Percentiles rank a stretch among this genome's conserved stretches.
Conservation (phyloP, 805 yeast genomes). For the Wickerhamomyces xylosicus region DNA sequence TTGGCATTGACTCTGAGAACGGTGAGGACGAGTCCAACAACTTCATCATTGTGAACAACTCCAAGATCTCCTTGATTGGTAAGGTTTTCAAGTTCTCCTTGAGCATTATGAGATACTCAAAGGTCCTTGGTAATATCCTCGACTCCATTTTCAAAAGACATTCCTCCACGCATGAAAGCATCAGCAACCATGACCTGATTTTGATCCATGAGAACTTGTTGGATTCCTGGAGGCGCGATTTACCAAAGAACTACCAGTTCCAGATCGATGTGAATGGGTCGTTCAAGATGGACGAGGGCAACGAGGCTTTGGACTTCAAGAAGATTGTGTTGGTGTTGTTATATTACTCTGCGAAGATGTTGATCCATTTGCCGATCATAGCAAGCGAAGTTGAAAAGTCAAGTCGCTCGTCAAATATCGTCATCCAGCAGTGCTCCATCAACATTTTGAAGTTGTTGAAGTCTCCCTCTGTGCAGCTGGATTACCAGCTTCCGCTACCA, state of each 20-base stretch:
- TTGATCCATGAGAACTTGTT: slow-evolving; percentile 51
- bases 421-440: slow-evolving; percentile 58
- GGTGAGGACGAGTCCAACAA: slow-evolving; percentile 32
- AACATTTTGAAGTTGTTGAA: slow-evolving; percentile 47
- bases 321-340: slow-evolving; percentile 44
- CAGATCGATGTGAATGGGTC: slow-evolving; percentile 53
- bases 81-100: slow-evolving; percentile 56
- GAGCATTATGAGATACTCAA: slow-evolving; percentile 56
- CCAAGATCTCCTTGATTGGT: slow-evolving; percentile 54
- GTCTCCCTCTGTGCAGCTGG: slow-evolving; percentile 28
- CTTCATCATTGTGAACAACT: slow-evolving; percentile 48
- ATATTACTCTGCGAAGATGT: slow-evolving; percentile 51
- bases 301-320: slow-evolving; percentile 21
- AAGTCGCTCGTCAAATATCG: slow-evolving; percentile 42
- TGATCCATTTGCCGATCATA: slow-evolving; percentile 56
- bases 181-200: slow-evolving; percentile 20
- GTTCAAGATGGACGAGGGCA: slow-evolving; percentile 23
- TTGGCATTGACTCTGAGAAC: slow-evolving; percentile 31
- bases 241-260: slow-evolving; percentile 52
- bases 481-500: slow-evolving; percentile 49
- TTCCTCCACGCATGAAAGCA: slow-evolving; percentile 4
- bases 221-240: slow-evolving; percentile 69
- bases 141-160: slow-evolving; percentile 61
- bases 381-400: slow-evolving; percentile 22
- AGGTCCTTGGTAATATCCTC: slow-evolving; percentile 62